Conservation (phyloP, 176 grass and related monocot genomes). For the Oryza meyeriana region DNA sequence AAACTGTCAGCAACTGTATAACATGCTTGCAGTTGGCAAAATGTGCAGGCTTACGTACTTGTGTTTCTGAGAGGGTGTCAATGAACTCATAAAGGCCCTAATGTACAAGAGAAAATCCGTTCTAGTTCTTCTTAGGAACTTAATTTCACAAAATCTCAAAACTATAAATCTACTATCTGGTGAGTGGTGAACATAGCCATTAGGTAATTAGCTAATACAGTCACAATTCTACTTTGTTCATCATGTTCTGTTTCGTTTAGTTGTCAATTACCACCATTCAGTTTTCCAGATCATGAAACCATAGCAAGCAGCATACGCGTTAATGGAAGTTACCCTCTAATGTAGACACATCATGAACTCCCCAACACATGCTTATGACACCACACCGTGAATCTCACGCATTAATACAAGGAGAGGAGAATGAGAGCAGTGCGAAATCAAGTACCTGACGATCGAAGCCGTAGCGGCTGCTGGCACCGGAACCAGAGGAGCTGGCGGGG, state of each 20-base stretch:
- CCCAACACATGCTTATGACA: background rate
- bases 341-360: background rate
- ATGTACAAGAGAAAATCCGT: too few species aligned
- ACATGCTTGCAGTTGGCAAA: background rate
- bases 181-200: background rate
- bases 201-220: background rate
- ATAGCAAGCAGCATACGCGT: background rate
- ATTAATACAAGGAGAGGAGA: background rate
- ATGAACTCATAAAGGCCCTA: too few species aligned
- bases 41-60: too few species aligned
- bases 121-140: background rate
- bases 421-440: background rate
- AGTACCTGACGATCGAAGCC: slow-evolving; percentile 25
- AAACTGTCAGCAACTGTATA: background rate
- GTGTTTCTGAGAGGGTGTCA: too few species aligned
- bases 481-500: background rate
- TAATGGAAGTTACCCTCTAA: background rate
- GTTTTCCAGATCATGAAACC: background rate
- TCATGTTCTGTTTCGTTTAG: background rate
- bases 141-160: slow-evolving; percentile 2
- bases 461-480: background rate
- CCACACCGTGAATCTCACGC: background rate
- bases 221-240: slow-evolving; percentile 12
- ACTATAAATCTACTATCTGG: background rate
- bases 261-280: background rate